Evolutionary conservation across 306 rosid species (phyloP).

Genomic region (Herpetospermum pedunculosum): DNA sequence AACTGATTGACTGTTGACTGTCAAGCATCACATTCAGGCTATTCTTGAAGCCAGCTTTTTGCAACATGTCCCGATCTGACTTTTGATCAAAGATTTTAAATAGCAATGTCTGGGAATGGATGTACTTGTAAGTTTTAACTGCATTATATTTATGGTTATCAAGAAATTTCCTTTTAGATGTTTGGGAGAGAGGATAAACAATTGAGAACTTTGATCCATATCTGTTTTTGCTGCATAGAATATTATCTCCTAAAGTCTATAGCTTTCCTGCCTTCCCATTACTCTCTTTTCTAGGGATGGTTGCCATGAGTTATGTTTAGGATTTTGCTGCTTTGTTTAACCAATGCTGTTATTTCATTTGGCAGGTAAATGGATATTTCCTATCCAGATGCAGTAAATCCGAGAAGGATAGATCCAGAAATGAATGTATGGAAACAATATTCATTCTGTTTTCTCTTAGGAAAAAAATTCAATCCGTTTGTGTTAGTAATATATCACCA

Average conservation of each 20-base stretch:
- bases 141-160: neutral
- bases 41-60: neutral
- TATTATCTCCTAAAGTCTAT: neutral
- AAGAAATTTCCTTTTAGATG: neutral
- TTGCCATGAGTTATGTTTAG: neutral
- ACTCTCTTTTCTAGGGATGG: neutral
- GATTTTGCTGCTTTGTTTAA: neutral
- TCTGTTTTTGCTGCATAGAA: neutral
- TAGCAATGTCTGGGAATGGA: neutral
- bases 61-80: neutral
- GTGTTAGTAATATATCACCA: no score
- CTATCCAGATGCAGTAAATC: neutral
- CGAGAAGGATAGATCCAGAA: neutral
- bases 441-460: neutral
- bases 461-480: no score
- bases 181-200: neutral
- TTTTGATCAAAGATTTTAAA: neutral
- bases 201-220: neutral
- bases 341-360: neutral
- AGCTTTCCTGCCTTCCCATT: neutral
- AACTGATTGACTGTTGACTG: neutral
- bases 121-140: neutral
- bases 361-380: neutral
- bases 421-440: neutral
- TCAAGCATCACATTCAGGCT: neutral